Conservation (phyloP, 78 protist species). For the Creolimax fragrantissima region DNA sequence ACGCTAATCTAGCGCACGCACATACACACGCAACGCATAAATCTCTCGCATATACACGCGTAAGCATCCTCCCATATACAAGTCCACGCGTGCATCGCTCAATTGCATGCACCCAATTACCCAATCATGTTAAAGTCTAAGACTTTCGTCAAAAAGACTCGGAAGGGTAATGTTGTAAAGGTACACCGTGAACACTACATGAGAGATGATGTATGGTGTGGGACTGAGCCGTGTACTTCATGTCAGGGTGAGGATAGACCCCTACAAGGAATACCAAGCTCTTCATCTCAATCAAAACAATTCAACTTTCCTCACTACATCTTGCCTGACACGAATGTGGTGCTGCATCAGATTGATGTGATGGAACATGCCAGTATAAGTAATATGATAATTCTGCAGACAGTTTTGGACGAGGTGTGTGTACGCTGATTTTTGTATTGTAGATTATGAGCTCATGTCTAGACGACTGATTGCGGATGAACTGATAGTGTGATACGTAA, state of each 20-base stretch:
- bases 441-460: too few relatives aligned
- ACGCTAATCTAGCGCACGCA: not conserved
- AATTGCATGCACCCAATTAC: not conserved
- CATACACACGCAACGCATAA: not conserved
- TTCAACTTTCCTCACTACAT: conserved; percentile 3
- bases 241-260: conserved; percentile 27
- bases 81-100: too few relatives aligned
- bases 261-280: conserved; percentile 12
- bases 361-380: conserved; percentile 52
- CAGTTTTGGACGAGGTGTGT: conserved; percentile 63
- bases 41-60: not conserved
- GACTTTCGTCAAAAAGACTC: conserved; percentile 20
- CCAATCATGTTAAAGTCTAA: conserved; percentile 1
- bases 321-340: conserved; percentile 70
- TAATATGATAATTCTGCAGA: conserved; percentile 53
- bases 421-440: not conserved
- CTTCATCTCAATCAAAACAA: not conserved
- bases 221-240: conserved; percentile 28
- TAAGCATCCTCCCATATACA: too few relatives aligned
- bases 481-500: too few relatives aligned
- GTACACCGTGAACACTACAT: conserved; percentile 64
- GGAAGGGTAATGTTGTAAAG: conserved; percentile 46
- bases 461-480: too few relatives aligned
- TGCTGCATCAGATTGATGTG: conserved; percentile 67
- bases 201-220: conserved; percentile 76